Base-by-base conservation (phyloP, 2,329 filamentous ascomycete species). In the Fusarium pseudoanthophilum region DNA sequence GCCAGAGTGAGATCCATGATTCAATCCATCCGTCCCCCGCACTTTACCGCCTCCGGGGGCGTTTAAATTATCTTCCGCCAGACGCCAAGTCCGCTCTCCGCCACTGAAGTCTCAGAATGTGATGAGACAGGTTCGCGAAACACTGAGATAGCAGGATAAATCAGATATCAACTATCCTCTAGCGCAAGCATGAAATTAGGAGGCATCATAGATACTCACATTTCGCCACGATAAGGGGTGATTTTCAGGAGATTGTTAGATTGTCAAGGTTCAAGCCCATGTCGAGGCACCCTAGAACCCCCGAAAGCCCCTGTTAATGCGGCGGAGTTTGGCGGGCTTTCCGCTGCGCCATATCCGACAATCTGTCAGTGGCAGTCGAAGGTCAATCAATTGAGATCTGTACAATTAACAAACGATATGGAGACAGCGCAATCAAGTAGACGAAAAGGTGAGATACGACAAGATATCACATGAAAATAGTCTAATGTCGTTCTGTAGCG, bases 401-500 rank as follows among this genome's bases (percentile, higher is more conserved):
- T 42, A 49, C 40, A 36, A 39, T 40, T 16, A 16, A 36, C 10
- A 57, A n/a, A 43, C 34, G 21, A 32, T 2, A 76, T 73, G 72
- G 60, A 75, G 5, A 30, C 49, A 5, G 45, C 57, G 15, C 69
- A 71, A 11, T 60, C 71, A 30, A 69, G 71, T 24, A 74, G 75
- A 56, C 49, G 75, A 26, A 77, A 75, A 72, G 74, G 74, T 75
- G 37, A 45, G 53, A 6, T 10, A 13, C 7, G 2, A 18, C 9
- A 13, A 28, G 2, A 16, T 15, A 18, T 4, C 24, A 11, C 4
- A 24, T 26, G 11, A 6, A 36, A 11, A 24, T 34, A 14, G 39
- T 40, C 10, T 24, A 21, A 21, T 15, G 8, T 32, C n/a, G 1
- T 21, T n/a, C 11, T 32, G 3, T 18, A 78, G 76, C 75, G 24